A percentile compares a stretch with the other conserved stretches of the same genome.
These are phyloP conservation scores for Thalassiosira hispida DNA, from an alignment of 352 stramenopile species.

Conservation along the genomic window DNA sequence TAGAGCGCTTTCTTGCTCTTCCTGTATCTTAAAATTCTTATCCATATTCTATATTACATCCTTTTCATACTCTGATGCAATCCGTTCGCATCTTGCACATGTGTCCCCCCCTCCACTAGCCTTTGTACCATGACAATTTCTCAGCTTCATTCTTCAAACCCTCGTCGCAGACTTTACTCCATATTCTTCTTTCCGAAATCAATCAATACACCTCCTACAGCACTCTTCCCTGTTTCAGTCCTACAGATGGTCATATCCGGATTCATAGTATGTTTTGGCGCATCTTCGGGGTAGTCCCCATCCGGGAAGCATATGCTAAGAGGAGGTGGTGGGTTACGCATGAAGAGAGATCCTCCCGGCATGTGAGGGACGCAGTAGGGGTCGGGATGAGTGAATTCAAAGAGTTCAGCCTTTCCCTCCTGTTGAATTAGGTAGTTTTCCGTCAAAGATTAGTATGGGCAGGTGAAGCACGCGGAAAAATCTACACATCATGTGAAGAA, in stretches of 20 bases:
- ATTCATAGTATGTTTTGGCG: conserved; percentile 78
- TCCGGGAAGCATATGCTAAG: conserved; percentile 91
- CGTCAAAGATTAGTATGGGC: background rate
- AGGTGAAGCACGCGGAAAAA: background rate
- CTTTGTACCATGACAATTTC: too few species aligned
- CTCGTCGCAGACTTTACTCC: conserved; percentile 57
- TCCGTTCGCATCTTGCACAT: too few species aligned
- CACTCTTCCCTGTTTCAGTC: conserved; percentile 73
- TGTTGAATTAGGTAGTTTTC: conserved; percentile 63
- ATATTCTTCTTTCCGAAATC: conserved; percentile 87
- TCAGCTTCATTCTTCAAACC: too few species aligned
- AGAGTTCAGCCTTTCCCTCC: conserved; percentile 92
- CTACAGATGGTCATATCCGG: conserved; percentile 81
- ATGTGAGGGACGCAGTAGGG: conserved; percentile 97
- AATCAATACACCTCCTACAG: conserved; percentile 77
- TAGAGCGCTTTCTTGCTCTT: too few species aligned
- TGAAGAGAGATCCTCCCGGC: conserved; percentile 97
- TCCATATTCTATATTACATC: too few species aligned
- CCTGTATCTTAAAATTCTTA: too few species aligned
- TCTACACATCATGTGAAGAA: too few species aligned
- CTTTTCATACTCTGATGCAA: too few species aligned
- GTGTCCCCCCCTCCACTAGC: too few species aligned
- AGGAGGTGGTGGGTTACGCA: conserved; percentile 97
- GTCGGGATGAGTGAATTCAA: conserved; percentile 95
- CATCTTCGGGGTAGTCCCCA: conserved; percentile 79